These are phyloP conservation scores for Podaxis carcinomalis DNA, from an alignment of 768 basidiomycete species.

Conservation along the genomic window DNA sequence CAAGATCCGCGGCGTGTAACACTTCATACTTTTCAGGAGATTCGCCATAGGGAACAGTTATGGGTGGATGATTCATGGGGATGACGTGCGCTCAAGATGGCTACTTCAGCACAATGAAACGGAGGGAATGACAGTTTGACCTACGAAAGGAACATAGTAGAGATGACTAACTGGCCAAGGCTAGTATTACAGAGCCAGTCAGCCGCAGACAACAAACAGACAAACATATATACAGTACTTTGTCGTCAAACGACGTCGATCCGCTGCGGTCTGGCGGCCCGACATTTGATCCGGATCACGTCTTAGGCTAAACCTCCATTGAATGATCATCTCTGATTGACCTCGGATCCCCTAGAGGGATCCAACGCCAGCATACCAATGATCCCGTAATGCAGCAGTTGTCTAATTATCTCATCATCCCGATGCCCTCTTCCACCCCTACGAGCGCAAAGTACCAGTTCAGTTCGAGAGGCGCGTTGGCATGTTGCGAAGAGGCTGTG, in stretches of 20 bases:
- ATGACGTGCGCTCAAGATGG: neutral
- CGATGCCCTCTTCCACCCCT: neutral
- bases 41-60: neutral
- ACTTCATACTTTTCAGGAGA: neutral
- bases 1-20: slow-evolving; percentile 5
- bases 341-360: neutral
- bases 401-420: neutral
- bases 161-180: neutral
- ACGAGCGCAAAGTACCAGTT: neutral
- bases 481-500: neutral
- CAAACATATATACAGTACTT: neutral
- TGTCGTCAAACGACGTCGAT: neutral
- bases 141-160: neutral
- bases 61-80: neutral
- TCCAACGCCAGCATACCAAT: neutral
- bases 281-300: neutral
- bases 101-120: neutral
- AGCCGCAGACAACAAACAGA: slow-evolving; percentile 6
- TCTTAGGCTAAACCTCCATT: neutral
- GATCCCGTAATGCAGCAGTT: neutral
- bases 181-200: neutral
- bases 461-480: neutral
- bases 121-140: slow-evolving; percentile 2
- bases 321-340: no score
- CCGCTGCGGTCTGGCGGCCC: slow-evolving; percentile 1